phyloP scores from a whole-genome alignment of 1,139 yeast genomes.

The Yamadazyma jaroonii region DNA sequence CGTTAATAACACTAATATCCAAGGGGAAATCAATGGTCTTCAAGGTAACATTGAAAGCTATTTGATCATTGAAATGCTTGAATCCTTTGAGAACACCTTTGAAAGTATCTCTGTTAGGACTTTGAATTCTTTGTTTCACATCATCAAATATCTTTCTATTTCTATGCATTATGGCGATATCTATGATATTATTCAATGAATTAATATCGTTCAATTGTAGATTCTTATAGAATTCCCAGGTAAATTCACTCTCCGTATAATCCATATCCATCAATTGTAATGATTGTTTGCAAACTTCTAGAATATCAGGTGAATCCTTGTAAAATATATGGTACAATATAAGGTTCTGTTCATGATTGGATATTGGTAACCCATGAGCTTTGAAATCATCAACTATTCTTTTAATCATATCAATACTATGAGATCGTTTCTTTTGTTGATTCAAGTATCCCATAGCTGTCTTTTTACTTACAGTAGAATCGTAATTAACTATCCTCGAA shows the following conservation, averaged over 20 bases:
- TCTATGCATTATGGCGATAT: constrained; percentile 10
- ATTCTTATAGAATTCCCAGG: constrained; percentile 17
- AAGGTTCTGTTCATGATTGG: constrained; percentile 27
- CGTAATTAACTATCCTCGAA: constrained; percentile 4
- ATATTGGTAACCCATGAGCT: constrained; percentile 24
- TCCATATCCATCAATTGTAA: constrained; percentile 5
- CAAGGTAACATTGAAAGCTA: constrained; percentile 6
- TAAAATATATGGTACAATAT: constrained; percentile 29
- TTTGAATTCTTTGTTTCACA: constrained; percentile 9
- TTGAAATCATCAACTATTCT: constrained; percentile 27
- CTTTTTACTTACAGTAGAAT: background rate
- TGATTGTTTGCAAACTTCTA: constrained; percentile 8
- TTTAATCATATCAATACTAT: constrained; percentile 20
- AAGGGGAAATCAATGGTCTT: constrained; percentile 7
- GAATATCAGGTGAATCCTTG: constrained; percentile 25
- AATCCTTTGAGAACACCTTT: constrained; percentile 7
- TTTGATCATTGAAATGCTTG: constrained; percentile 2
- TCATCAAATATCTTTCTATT: constrained; percentile 10
- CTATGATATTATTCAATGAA: constrained; percentile 12
- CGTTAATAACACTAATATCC: constrained; percentile 20
- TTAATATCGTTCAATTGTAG: constrained; percentile 14
- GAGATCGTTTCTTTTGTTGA: constrained; percentile 16
- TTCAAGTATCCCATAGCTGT: constrained; percentile 15
- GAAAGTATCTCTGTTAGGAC: constrained; percentile 13
- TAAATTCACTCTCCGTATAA: constrained; percentile 15